phyloP scores from a whole-genome alignment of 176 grass and related monocot species.

The Oryza glumipatula region DNA sequence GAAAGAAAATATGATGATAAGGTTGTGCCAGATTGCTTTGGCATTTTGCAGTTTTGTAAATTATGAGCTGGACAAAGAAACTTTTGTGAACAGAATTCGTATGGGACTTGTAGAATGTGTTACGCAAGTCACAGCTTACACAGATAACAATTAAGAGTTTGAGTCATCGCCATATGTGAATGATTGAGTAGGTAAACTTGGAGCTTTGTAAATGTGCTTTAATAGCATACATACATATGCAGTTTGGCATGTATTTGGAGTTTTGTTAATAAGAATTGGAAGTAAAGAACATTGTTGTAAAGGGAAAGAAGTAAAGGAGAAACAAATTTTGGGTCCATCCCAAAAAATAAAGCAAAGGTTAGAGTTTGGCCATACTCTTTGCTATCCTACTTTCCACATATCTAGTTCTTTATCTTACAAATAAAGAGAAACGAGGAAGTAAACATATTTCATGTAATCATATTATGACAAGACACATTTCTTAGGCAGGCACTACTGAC shows the following conservation, averaged over 20 bases:
- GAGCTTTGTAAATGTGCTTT: slow-evolving; percentile 1
- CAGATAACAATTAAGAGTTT: background rate
- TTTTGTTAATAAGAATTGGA: background rate
- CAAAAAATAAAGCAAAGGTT: background rate
- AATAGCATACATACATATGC: background rate
- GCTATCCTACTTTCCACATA: background rate
- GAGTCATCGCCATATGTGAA: background rate
- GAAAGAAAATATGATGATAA: background rate
- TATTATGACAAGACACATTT: background rate
- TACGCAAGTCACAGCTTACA: background rate
- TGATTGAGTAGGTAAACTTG: background rate
- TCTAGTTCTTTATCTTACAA: background rate
- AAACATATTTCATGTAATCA: background rate
- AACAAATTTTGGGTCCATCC: background rate
- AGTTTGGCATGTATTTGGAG: slow-evolving; percentile 19
- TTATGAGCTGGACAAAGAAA: slow-evolving; percentile 2
- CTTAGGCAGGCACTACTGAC: background rate
- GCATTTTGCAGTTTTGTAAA: background rate
- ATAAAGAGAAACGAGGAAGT: background rate
- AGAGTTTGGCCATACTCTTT: background rate
- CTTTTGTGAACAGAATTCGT: slow-evolving; percentile 3
- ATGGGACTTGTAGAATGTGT: background rate
- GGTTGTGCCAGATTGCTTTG: background rate
- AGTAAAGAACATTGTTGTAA: background rate
- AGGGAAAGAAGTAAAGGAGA: background rate